Evolutionary conservation across 345 rosid species (phyloP), one percentile per base, ranked within the genome.

Genomic region (Conringia planisiliqua): DNA sequence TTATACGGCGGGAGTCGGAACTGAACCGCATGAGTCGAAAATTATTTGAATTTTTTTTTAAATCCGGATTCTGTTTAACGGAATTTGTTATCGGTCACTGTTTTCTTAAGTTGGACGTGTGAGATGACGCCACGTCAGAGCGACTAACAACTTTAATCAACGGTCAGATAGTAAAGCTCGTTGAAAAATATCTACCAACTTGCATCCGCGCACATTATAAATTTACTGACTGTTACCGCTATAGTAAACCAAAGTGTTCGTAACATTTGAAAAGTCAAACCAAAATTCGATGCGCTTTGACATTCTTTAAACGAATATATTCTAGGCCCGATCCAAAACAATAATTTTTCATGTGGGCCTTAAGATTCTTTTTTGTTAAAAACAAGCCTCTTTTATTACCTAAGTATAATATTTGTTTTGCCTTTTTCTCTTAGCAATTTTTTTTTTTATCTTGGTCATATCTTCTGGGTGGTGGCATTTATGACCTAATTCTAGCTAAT

Each of bases 1-100:
- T 61, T 80, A 74, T 63, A 75, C 17, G 85, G 88, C 88, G 86
- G 86, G 86, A 85, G 63, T 13, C 65, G 59, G 79, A 63, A 68
- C 11, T 30, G 61, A 79, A 69, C 30, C 54, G 44, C 6, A 11
- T 30, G 35, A 5, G 35, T 32, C 35, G 35, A 32, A 32, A 5
- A 30, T 4, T 30, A 6, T 30, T 77, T 70, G 20, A 42, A 4
- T 16, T 26, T 27, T 29, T 58, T 2, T 6, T 26, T 27, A 10
- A 54, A 51, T 72, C 73, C 62, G 69, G 17, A 54, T 69, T 69
- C 56, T 17, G 64, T 56, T 22, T 69, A 67, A 26, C 26, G 56
- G 30, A 50, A 8, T 56, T 30, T 56, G 39, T 56, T 56, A 6
- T 6, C 63, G 50, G 42, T 24, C 13, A 57, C 72, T 35, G 42